Percentiles rank a stretch among this genome's conserved stretches.
These are phyloP conservation scores for Komagataella kurtzmanii DNA, from an alignment of 805 yeast genomes.

Conservation along the genomic window DNA sequence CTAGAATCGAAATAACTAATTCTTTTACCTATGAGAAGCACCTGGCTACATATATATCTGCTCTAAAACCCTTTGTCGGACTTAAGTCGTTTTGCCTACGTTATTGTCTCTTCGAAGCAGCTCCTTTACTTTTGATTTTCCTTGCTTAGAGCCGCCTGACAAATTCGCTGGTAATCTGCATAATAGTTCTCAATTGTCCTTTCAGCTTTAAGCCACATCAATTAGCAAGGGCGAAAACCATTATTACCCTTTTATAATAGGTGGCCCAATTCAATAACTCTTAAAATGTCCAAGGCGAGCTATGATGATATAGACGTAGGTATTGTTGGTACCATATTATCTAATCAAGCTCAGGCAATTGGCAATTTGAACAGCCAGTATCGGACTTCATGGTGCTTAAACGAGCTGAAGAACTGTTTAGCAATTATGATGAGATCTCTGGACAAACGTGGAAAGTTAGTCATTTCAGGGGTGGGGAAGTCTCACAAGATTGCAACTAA, in stretches of 20 bases:
- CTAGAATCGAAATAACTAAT: no score
- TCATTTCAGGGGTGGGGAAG: constrained; percentile 78
- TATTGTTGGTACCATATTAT: constrained; percentile 25
- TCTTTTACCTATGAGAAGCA: no score
- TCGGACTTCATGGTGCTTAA: constrained; percentile 29
- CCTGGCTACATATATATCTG: no score
- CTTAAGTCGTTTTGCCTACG: no score
- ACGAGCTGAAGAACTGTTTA: constrained; percentile 29
- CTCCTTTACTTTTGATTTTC: no score
- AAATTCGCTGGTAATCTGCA: background rate
- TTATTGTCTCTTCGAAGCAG: no score
- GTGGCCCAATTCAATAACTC: background rate
- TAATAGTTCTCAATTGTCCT: background rate
- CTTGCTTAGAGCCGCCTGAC: no score
- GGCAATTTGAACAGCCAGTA: constrained; percentile 30
- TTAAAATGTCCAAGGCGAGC: background rate
- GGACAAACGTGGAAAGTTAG: constrained; percentile 48
- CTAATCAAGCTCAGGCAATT: constrained; percentile 34
- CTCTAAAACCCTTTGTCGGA: no score
- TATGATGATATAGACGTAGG: background rate
- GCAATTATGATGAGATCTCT: constrained; percentile 27
- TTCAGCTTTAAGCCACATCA: background rate
- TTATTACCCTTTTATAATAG: background rate
- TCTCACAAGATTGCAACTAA: constrained; percentile 69
- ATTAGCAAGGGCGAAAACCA: background rate